Conservation (phyloP, 1,284 basidiomycete genomes). For the Peniophora sp. region DNA sequence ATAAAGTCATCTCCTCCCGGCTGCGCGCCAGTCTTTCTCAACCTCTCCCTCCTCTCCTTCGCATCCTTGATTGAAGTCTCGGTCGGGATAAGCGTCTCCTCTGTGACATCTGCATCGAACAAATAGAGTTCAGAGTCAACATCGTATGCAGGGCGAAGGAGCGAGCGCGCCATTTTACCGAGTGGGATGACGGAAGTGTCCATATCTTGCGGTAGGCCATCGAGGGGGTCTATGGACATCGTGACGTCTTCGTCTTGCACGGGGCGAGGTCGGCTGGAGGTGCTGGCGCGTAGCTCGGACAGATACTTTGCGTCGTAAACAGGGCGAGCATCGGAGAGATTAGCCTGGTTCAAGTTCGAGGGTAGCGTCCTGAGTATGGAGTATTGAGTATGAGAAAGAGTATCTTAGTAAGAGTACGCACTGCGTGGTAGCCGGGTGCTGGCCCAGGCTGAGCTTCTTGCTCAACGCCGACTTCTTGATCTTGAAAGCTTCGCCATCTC, state of each 20-base stretch:
- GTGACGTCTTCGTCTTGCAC: slow-evolving; percentile 37
- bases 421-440: slow-evolving; percentile 37
- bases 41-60: slow-evolving; percentile 69
- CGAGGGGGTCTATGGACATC: slow-evolving; percentile 40
- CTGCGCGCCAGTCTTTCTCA: slow-evolving; percentile 36
- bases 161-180: slow-evolving; percentile 5
- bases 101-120: slow-evolving; percentile 10
- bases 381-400: neutral
- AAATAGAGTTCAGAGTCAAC: slow-evolving; percentile 4
- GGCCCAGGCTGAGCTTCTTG: slow-evolving; percentile 50
- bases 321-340: slow-evolving; percentile 42
- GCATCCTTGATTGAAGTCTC: slow-evolving; percentile 72
- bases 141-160: slow-evolving; percentile 1
- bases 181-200: neutral
- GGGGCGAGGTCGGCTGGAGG: slow-evolving; percentile 45
- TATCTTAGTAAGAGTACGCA: slow-evolving; percentile 9
- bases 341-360: slow-evolving; percentile 42
- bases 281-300: slow-evolving; percentile 77
- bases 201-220: slow-evolving; percentile 5
- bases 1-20: slow-evolving; percentile 71
- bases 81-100: slow-evolving; percentile 57
- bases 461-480: slow-evolving; percentile 74
- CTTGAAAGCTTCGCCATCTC: slow-evolving; percentile 52
- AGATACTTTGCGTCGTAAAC: slow-evolving; percentile 76
- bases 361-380: slow-evolving; percentile 22